Base-by-base conservation (phyloP, 306 rosid genomes). In the Vigna radiata region DNA sequence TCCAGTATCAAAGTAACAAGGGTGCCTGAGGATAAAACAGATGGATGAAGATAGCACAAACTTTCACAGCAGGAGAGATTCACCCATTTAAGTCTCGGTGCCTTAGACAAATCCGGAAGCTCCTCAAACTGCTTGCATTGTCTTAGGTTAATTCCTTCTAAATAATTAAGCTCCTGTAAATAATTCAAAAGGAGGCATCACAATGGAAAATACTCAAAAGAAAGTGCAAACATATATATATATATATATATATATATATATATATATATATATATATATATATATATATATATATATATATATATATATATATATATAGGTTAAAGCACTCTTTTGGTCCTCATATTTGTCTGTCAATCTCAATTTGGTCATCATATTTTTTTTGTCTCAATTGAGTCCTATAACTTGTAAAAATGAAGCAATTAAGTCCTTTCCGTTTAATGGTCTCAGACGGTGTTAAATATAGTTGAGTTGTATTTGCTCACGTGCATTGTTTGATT, bases 81-180 rank as follows among this genome's bases (percentile, higher is more conserved):
- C 0, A 85, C 25, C 73, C 39, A 7, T 44, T 75, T 70, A 64
- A 85, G 84, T 41, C 12, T 65, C 12, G 56, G 23, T 0, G 83
- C 82, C 62, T n/a, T 48, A 0, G 82, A 48, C 21, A 82, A 63
- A 58, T 85, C 59, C 0, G 82, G 84, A 9, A 82, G 78, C 31
- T 16, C 1, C 0, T 1, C 17, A 2, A 85, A 31, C 0, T 81
- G 21, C n/a, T 17, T 39, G 71, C 73, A 63, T 16, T 53, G 47
- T 6, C 36, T 4, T 0, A 82, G 59, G 11, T 82, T 16, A 2
- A 85, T 78, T 43, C 11, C 17, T 48, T 66, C 67, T 58, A 78
- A 36, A 0, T 59, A 19, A 2, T 5, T 11, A 5, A 78, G 76
- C 4, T 78, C 82, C 76, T 78, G 70, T 69, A 1, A 54, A n/a